Percentiles rank a stretch among this genome's conserved stretches.
Evolutionary conservation across 768 basidiomycete species (phyloP).

Genomic region (Rhizopogon sp.): DNA sequence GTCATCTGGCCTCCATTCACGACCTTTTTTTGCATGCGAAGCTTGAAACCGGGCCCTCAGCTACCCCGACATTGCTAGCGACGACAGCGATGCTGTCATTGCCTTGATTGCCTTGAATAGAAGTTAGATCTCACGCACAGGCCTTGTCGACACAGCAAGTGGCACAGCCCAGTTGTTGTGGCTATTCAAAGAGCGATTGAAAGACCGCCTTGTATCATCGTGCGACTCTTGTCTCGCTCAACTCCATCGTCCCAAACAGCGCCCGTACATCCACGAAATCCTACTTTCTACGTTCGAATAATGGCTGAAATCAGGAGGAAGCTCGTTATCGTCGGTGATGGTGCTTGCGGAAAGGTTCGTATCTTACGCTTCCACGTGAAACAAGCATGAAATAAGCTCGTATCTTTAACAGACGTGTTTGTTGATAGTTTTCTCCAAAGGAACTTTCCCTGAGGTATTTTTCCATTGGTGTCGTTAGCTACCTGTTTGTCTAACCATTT

Average conservation of each 20-base stretch:
- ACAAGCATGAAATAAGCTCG: conserved; percentile 11
- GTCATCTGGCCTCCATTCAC: background rate
- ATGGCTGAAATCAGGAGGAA: conserved; percentile 99
- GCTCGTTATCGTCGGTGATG: conserved; percentile 98
- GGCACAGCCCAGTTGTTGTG: conserved; percentile 19
- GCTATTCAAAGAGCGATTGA: conserved; percentile 28
- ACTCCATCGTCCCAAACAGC: conserved; percentile 32
- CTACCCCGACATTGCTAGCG: background rate
- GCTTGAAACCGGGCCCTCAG: background rate
- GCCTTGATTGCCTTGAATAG: background rate
- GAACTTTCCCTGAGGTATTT: conserved; percentile 90
- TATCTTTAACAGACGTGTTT: conserved; percentile 66
- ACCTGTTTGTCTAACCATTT: background rate
- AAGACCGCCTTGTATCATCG: conserved; percentile 31
- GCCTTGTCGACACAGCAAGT: conserved; percentile 25
- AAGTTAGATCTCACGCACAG: conserved; percentile 11
- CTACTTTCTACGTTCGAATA: conserved; percentile 31
- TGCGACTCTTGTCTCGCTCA: conserved; percentile 36
- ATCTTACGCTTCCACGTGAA: background rate
- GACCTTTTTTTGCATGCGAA: background rate
- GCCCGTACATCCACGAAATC: conserved; percentile 25
- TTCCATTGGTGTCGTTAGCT: background rate
- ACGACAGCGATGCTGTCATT: background rate
- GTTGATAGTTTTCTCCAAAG: conserved; percentile 95
- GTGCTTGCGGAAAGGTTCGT: conserved; percentile 89